These are phyloP conservation scores for Tinospora cordifolia DNA, from an alignment of 164 flowering plant genomes.

Conservation along the genomic window DNA sequence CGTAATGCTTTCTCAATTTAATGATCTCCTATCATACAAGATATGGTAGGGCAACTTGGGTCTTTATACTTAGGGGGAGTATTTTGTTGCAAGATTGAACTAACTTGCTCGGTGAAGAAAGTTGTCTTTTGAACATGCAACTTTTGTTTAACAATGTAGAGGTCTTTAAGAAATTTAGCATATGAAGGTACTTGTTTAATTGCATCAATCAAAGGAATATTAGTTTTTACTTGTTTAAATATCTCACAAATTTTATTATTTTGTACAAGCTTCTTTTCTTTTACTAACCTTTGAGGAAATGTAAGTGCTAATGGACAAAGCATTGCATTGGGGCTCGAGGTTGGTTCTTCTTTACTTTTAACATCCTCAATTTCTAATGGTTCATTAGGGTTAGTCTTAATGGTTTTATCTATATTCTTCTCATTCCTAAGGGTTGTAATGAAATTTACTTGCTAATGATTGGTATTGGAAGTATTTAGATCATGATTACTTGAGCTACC, in stretches of 20 bases:
- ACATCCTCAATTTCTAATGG: background rate
- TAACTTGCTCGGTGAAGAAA: conserved; percentile 1
- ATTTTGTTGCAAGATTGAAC: background rate
- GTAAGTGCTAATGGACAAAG: too few relatives aligned
- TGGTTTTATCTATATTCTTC: background rate
- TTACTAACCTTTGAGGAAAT: background rate
- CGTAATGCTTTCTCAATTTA: background rate
- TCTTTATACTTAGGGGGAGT: conserved; percentile 7
- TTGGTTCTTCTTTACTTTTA: too few relatives aligned
- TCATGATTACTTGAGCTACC: background rate
- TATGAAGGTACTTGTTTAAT: background rate
- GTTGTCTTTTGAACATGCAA: background rate
- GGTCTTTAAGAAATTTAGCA: conserved; percentile 1
- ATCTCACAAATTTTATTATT: background rate
- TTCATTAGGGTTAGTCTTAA: background rate
- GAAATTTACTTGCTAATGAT: background rate
- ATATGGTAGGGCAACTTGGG: conserved; percentile 3
- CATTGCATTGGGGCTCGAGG: too few relatives aligned
- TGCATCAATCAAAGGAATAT: background rate
- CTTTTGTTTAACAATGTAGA: background rate
- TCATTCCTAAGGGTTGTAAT: background rate
- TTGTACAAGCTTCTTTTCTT: background rate
- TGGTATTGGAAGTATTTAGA: background rate
- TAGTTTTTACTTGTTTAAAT: background rate
- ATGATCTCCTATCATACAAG: background rate